These are phyloP conservation scores for Metarhizium robertsii DNA, from an alignment of 2,329 filamentous ascomycete species.

Conservation along the genomic window DNA sequence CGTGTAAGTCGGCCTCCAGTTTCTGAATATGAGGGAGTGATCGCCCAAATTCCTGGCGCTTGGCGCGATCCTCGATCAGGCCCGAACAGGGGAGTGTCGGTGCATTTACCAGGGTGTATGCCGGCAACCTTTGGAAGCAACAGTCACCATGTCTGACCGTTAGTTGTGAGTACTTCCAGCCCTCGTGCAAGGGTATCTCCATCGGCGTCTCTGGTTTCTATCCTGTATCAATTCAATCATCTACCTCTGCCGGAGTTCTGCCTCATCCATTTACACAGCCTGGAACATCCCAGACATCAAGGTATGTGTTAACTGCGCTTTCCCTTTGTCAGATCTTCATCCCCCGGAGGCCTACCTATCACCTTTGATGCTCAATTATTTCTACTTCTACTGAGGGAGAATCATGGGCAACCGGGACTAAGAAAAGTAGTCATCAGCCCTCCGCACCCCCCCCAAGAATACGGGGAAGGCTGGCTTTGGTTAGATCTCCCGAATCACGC, in stretches of 20 bases:
- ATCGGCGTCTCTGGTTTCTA: not conserved
- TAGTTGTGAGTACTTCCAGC: not conserved
- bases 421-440: not conserved
- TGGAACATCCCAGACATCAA: not conserved
- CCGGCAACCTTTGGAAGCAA: not conserved
- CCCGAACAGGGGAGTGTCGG: constrained; percentile 5
- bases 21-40: constrained; percentile 5
- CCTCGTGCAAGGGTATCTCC: constrained; percentile 1
- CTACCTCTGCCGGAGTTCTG: not conserved
- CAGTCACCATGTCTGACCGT: constrained; percentile 2
- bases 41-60: constrained; percentile 7
- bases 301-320: not conserved
- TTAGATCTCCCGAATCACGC: constrained; percentile 3
- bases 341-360: not conserved
- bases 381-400: not conserved
- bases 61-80: constrained; percentile 9
- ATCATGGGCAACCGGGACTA: not conserved
- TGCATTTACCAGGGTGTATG: constrained; percentile 1
- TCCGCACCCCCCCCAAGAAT: not conserved
- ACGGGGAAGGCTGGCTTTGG: constrained; percentile 5
- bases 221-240: not conserved
- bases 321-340: not conserved
- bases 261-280: not conserved
- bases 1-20: constrained; percentile 1
- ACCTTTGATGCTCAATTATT: not conserved